phyloP scores from a whole-genome alignment of 2,329 filamentous ascomycete genomes.

The Venturia aucupariae region DNA sequence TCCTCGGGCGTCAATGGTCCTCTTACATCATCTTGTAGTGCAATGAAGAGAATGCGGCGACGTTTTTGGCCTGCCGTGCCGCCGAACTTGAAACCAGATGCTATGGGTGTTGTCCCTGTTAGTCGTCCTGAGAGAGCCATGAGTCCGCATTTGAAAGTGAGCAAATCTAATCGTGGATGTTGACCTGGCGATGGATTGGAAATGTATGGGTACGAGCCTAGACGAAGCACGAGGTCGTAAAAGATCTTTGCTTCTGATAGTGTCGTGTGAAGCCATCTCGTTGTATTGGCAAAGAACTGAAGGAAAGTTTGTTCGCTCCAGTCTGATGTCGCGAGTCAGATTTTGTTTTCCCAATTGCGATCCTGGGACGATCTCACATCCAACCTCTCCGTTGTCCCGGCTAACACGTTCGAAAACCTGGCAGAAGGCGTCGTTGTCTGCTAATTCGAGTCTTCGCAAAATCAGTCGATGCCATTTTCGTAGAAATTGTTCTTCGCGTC shows the following conservation, averaged over 20 bases:
- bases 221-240: background rate
- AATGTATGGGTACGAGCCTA: conserved; percentile 2
- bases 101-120: background rate
- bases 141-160: background rate
- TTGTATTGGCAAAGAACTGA: background rate
- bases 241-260: background rate
- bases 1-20: background rate
- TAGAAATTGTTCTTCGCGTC: background rate
- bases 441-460: background rate
- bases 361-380: background rate
- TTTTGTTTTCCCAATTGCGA: too few species aligned
- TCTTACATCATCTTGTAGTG: background rate
- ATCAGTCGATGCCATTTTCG: background rate
- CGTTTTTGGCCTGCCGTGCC: background rate
- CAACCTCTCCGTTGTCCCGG: background rate
- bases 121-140: background rate
- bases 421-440: background rate
- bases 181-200: background rate
- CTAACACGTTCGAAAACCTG: background rate
- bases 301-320: conserved; percentile 6
- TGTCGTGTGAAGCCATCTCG: background rate
- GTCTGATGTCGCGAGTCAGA: background rate
- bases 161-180: background rate
- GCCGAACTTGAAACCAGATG: conserved; percentile 1
- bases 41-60: background rate